A percentile compares a stretch with the other conserved stretches of the same genome.
Evolutionary conservation across 768 basidiomycete species (phyloP).

Genomic region (Lepiota venenata): DNA sequence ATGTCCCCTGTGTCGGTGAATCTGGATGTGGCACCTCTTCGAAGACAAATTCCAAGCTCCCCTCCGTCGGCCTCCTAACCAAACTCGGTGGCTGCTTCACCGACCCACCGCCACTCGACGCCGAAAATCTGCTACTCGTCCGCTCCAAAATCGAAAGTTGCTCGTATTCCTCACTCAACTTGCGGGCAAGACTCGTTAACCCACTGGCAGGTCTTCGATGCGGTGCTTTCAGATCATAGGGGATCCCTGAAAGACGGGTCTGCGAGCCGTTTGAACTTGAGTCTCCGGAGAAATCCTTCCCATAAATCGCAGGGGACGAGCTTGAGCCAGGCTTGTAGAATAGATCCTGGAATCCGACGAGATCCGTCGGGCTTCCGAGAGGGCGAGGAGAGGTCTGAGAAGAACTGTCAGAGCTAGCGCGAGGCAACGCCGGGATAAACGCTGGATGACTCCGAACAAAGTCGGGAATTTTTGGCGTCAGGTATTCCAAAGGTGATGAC

Average conservation of each 20-base stretch:
- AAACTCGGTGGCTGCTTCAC: constrained; percentile 11
- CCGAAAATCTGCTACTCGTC: constrained; percentile 27
- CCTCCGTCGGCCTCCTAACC: constrained; percentile 26
- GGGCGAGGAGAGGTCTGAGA: constrained; percentile 48
- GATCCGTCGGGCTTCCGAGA: constrained; percentile 57
- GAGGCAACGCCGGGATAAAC: constrained; percentile 10
- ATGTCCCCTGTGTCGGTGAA: constrained; percentile 16
- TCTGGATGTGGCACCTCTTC: constrained; percentile 27
- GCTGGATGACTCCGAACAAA: constrained; percentile 9
- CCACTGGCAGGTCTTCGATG: constrained; percentile 39
- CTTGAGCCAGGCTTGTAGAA: constrained; percentile 54
- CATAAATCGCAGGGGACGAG: neutral
- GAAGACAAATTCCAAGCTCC: constrained; percentile 35
- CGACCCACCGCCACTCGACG: constrained; percentile 13
- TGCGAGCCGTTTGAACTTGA: constrained; percentile 14
- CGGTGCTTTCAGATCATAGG: constrained; percentile 32
- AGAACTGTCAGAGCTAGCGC: constrained; percentile 14
- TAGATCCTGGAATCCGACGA: constrained; percentile 72
- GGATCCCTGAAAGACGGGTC: constrained; percentile 22
- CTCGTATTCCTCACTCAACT: constrained; percentile 48
- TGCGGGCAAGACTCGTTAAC: constrained; percentile 46
- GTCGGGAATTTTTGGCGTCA: constrained; percentile 8
- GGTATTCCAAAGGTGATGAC: constrained; percentile 16
- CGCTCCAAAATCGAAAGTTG: constrained; percentile 31
- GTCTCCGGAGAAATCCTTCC: constrained; percentile 11